Conservation (phyloP, 352 stramenopile species). For the Phytophthora melonis region DNA sequence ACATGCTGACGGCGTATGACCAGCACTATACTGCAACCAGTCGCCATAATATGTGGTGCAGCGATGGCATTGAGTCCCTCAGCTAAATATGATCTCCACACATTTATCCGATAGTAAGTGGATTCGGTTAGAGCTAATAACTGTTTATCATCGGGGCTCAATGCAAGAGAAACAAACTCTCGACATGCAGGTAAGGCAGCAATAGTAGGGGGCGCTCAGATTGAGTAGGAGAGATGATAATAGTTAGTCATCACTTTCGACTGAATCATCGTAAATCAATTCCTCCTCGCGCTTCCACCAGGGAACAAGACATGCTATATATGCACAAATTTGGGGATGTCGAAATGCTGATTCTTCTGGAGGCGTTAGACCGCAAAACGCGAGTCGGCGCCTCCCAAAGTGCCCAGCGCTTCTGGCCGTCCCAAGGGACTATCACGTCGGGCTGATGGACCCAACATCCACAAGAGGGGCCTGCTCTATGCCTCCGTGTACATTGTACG, state of each 20-base stretch:
- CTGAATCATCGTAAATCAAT: constrained; percentile 51
- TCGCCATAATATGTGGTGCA: too few species aligned
- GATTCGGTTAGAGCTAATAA: constrained; percentile 93
- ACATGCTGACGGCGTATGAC: too few species aligned
- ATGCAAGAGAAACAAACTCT: neutral
- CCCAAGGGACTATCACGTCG: constrained; percentile 71
- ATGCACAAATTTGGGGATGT: constrained; percentile 44
- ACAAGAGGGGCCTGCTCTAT: constrained; percentile 68
- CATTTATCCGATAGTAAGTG: constrained; percentile 70
- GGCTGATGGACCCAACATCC: constrained; percentile 87
- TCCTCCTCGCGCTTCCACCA: constrained; percentile 43
- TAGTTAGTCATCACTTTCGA: constrained; percentile 62
- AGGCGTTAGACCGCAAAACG: constrained; percentile 67
- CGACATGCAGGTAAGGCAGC: neutral
- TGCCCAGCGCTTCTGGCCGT: constrained; percentile 80
- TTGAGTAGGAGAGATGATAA: constrained; percentile 82
- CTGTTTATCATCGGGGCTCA: constrained; percentile 75
- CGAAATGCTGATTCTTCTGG: constrained; percentile 86
- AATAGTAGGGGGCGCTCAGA: constrained; percentile 52
- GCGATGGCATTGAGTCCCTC: constrained; percentile 42
- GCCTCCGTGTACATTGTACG: constrained; percentile 59
- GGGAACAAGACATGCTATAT: constrained; percentile 2
- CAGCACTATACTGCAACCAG: too few species aligned
- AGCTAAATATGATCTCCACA: constrained; percentile 55
- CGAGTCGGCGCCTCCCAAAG: constrained; percentile 62